Evolutionary conservation across 495 filamentous ascomycete genomes (phyloP), one percentile per base, ranked within the genome.

Genomic region (Hypoxylon fuscum): DNA sequence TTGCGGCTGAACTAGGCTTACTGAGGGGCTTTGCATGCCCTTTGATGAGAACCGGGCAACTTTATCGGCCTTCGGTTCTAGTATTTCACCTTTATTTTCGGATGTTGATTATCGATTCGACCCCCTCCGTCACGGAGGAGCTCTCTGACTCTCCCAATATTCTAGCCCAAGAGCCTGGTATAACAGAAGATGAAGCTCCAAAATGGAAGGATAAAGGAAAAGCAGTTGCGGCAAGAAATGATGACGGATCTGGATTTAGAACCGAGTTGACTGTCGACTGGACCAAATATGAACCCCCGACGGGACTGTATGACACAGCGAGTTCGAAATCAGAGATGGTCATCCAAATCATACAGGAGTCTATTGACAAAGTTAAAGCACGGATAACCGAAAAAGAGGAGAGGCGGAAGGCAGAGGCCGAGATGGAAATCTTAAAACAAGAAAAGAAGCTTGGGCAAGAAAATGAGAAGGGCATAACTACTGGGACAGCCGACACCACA

Each of bases 351-450:
- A 62, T 74, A 29, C 48, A 67, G 21, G 41, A 69, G 8, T 74
- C 76, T 0, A 69, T 79, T 9, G 60, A 69, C 2, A 71, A 64
- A 7, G 55, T 79, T 15, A 67, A 74, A 37, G 45, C 59, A 11
- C 64, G 72, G n/a, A 70, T 74, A 53, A 52, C 43, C 3, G 63
- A 68, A 7, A 69, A 74, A 27, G 59, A 64, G 25, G 52, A 61
- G 22, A 60, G 43, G 21, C 61, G 18, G 17, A 56, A 71, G 74
- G 75, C 72, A 25, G 77, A 78, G 18, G 68, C 72, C n/a, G 74
- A 78, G 51, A 76, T 64, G 18, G 64, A 43, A 17, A 44, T 40
- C 22, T 21, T 48, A 42, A 57, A 17, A 12, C 59, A 64, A 31
- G 46, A 62, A 9, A 54, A 61, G 15, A 68, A 25, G 46, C 59